Conservation (phyloP, 768 basidiomycete genomes). For the Pholiota molesta region DNA sequence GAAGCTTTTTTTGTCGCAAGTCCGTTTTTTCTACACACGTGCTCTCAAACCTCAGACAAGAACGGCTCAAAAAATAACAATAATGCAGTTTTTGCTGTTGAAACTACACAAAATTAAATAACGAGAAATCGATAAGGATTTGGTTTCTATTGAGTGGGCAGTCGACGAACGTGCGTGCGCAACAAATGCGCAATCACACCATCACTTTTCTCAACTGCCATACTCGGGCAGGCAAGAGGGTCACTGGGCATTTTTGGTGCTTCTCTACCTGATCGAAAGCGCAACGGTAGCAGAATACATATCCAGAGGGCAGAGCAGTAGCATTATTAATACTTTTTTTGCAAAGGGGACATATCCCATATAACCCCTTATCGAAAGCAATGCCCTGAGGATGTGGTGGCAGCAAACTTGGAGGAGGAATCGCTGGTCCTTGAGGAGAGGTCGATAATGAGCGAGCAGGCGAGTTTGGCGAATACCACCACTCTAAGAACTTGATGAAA, state of each 20-base stretch:
- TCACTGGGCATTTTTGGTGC: slow-evolving; percentile 84
- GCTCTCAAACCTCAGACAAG: slow-evolving; percentile 15
- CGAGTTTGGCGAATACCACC: slow-evolving; percentile 98
- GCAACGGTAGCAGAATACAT: slow-evolving; percentile 94
- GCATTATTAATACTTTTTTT: slow-evolving; percentile 75
- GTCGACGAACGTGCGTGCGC: slow-evolving; percentile 53
- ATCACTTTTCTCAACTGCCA: slow-evolving; percentile 91
- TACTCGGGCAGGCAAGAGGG: slow-evolving; percentile 69
- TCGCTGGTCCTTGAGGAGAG: slow-evolving; percentile 64
- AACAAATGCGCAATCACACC: slow-evolving; percentile 39
- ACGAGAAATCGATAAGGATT: slow-evolving; percentile 25
- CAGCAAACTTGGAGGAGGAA: slow-evolving; percentile 79
- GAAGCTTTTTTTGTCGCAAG: slow-evolving; percentile 17
- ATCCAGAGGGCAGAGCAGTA: slow-evolving; percentile 88
- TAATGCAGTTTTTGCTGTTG: slow-evolving; percentile 4
- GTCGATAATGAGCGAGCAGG: slow-evolving; percentile 75
- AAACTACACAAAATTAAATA: slow-evolving; percentile 18
- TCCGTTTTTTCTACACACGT: slow-evolving; percentile 26
- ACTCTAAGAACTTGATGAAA: slow-evolving; percentile 95
- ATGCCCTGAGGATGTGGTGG: slow-evolving; percentile 75
- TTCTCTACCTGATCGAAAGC: slow-evolving; percentile 82
- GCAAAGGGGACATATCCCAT: slow-evolving; percentile 89
- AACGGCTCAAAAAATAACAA: background rate
- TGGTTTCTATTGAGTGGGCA: slow-evolving; percentile 12
- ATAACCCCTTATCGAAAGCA: slow-evolving; percentile 60